Evolutionary conservation across 2,329 filamentous ascomycete genomes (phyloP), one percentile per base, ranked within the genome.

Genomic region (Hortaea sp.): DNA sequence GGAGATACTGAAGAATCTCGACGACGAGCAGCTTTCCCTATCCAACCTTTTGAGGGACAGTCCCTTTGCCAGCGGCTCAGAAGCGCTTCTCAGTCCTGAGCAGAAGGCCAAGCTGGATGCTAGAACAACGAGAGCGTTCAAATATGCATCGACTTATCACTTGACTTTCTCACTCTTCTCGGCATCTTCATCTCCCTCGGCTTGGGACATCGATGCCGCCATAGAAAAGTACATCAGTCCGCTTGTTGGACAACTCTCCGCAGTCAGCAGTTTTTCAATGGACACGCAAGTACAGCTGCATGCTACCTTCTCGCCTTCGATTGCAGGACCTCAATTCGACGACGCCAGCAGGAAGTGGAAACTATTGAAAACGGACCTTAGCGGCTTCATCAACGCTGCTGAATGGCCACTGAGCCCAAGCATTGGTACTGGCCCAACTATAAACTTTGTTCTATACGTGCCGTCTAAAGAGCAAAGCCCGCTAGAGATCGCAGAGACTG

Each of bases 201-300:
- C 83, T 7, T 98, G 92, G 92, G 87, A 94, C 44, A 87, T 97
- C 43, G 85, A 95, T 53, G 68, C 76, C 32, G 88, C 90, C 0
- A 75, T 97, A 7, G 75, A 82, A 27, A 77, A 85, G 54, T 90
- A 94, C 65, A 81, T 98, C 65, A 73, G 78, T 44, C 90, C 92
- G 0, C 75, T 97, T 41, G 74, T 98, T 0, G 75, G 85, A 39
- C 81, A 88, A 28, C 77, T 97, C 29, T 78, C 81, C 0, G 75
- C 83, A 1, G 94, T 95, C 54, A 92, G 89, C 70, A 90, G 94
- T 63, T 97, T 98, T 60, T 95, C 89, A 10, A 83, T 97, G 42
- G 89, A 97, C 62, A 94, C 88, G 0, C 92, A 98, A 67, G 85
- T 98, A 2, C 92, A 98, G 67, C 76, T 97, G 0, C 95, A 95